phyloP scores from a whole-genome alignment of 495 filamentous ascomycete species.

The Penicillium macrosclerotiorum region DNA sequence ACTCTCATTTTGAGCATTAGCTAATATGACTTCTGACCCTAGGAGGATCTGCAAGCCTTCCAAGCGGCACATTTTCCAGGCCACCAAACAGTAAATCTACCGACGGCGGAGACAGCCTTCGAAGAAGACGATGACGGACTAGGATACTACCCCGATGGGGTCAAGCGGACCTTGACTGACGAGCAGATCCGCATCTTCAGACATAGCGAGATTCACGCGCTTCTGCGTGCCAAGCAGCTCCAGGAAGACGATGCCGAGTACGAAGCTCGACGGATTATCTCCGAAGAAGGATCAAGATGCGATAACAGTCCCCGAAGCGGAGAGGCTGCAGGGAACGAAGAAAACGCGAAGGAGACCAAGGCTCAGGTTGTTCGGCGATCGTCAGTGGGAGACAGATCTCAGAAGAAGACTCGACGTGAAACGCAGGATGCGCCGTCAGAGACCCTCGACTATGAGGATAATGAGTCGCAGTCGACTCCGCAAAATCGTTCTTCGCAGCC shows the following conservation, averaged over 20 bases:
- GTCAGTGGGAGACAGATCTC: background rate
- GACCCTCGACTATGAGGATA: slow-evolving; percentile 19
- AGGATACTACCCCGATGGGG: slow-evolving; percentile 86
- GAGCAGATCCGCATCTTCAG: slow-evolving; percentile 89
- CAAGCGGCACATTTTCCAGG: slow-evolving; percentile 62
- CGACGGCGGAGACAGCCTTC: slow-evolving; percentile 23
- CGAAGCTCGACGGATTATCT: slow-evolving; percentile 13
- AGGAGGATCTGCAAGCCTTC: slow-evolving; percentile 75
- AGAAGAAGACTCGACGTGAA: background rate
- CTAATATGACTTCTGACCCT: background rate
- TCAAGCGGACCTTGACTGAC: slow-evolving; percentile 88
- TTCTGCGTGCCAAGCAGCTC: slow-evolving; percentile 56
- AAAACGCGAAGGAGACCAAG: background rate
- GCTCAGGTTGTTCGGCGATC: background rate
- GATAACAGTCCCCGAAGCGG: background rate
- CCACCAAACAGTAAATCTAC: slow-evolving; percentile 12
- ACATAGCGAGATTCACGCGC: slow-evolving; percentile 77
- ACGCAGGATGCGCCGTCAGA: background rate
- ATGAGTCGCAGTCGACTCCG: background rate
- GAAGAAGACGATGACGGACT: slow-evolving; percentile 65
- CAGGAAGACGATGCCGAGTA: slow-evolving; percentile 32
- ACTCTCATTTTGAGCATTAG: background rate
- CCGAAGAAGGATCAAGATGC: slow-evolving; percentile 15
- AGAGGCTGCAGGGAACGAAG: background rate
- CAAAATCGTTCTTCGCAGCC: background rate